Evolutionary conservation across 176 grass and related monocot species (phyloP), one percentile per base, ranked within the genome.

Genomic region (Phoenix dactylifera): DNA sequence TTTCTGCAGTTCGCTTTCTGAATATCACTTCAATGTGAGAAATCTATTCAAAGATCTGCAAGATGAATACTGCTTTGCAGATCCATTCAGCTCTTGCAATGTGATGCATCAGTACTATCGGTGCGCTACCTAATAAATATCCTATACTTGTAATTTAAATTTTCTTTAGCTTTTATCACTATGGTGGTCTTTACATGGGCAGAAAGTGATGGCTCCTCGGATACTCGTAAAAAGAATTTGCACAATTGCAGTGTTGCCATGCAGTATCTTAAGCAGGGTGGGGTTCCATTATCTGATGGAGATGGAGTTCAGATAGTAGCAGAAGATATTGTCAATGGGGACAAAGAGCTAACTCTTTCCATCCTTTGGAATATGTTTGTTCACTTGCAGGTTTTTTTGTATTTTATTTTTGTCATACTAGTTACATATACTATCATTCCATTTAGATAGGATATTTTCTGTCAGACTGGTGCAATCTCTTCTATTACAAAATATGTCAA

Each of bases 21-120:
- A 89, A 60, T 80, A 89, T 72, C 60, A 89, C 59, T 89, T 83
- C 60, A 89, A 65, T 28, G 65, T 89, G 49, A 48, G 32, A 73
- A 71, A 26, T 66, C 32, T 84, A 80, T 89, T 80, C 80, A 73
- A 80, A 65, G 85, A 89, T 83, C 26, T 89, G 74, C 80, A 80
- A 54, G 80, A 89, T 77, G 80, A 23, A 62, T 84, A 74, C 60
- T 80, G 72, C 69, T 89, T 17, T 89, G 76, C 76, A 80, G 80
- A 80, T 73, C 73, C 59, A 54, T 74, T 71, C 85, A 89, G 66
- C 69, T 89, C 39, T 75, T 89, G 61, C 56, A 70, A 22, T 65
- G 55, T 63, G 57, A 89, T 50, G 60, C 80, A 73, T 84, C 76
- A 12, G 71, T 84, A 70, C 30, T 89, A 65, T 73, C 55, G 50